These are phyloP conservation scores for Pyrenochaeta sp. DNA, from an alignment of 2,329 filamentous ascomycete genomes.

Conservation along the genomic window DNA sequence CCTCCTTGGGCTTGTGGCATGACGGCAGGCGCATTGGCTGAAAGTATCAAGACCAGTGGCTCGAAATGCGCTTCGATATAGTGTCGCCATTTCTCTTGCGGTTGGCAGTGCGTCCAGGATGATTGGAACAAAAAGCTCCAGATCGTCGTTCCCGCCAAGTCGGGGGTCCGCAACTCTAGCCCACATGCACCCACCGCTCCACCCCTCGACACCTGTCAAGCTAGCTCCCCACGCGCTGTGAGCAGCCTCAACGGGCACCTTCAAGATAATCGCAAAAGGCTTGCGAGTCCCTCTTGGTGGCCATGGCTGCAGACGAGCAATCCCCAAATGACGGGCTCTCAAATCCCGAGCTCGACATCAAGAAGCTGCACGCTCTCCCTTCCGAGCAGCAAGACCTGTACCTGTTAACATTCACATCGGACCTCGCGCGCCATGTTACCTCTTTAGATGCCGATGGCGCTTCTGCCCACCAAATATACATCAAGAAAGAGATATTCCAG, in stretches of 20 bases:
- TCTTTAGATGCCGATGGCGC: slow-evolving; percentile 79
- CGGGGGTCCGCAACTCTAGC: slow-evolving; percentile 35
- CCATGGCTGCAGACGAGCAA: slow-evolving; percentile 40
- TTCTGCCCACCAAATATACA: slow-evolving; percentile 85
- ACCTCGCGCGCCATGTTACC: slow-evolving; percentile 81
- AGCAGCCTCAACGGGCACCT: slow-evolving; percentile 15
- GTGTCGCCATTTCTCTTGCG: slow-evolving; percentile 27
- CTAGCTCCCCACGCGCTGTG: slow-evolving; percentile 32
- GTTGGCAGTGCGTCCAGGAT: not conserved
- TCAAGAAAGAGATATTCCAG: slow-evolving; percentile 95
- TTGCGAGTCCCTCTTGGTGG: slow-evolving; percentile 15
- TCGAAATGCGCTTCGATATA: slow-evolving; percentile 28
- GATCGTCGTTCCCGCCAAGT: slow-evolving; percentile 31
- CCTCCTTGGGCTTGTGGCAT: slow-evolving; percentile 12
- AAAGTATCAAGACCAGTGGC: slow-evolving; percentile 16
- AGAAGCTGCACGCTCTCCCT: slow-evolving; percentile 87
- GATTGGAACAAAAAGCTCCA: slow-evolving; percentile 21
- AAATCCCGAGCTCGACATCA: slow-evolving; percentile 84
- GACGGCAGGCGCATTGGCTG: slow-evolving; percentile 30
- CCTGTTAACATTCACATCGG: slow-evolving; percentile 86
- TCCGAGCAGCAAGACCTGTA: slow-evolving; percentile 96
- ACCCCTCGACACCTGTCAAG: slow-evolving; percentile 26
- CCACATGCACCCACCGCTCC: slow-evolving; percentile 25
- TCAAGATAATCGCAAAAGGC: slow-evolving; percentile 7
- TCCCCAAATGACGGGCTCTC: slow-evolving; percentile 50